Base-by-base conservation (phyloP, 345 rosid species). In the Jatropha curcas region DNA sequence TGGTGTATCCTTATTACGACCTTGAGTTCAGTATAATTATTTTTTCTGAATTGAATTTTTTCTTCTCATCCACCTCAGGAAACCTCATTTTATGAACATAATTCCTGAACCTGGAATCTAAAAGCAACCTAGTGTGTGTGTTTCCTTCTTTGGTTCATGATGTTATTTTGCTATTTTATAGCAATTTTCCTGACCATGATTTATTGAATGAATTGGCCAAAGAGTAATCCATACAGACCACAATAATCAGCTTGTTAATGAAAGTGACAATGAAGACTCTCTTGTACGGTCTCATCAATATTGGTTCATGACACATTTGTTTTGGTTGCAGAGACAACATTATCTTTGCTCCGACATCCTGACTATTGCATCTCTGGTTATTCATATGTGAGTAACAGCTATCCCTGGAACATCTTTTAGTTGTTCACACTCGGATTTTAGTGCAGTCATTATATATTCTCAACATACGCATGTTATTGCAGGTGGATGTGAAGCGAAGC, bases 361-460 rank as follows among this genome's bases (percentile, higher is more conserved):
- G 98, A 92, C 76, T 95, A 88, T 76, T 92, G 97, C 92, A 91
- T 92, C 82, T 95, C 99, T 20, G 94, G 86, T 75, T 91, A 92
- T 87, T 86, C 99, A 68, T 88, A 83, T 65, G 99, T 93, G 86
- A 87, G 99, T 81, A 60, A 27, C 37, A 22, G 17, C 65, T 57
- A 48, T 45, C 46, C 16, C 48, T 16, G 30, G 28, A 43, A 34
- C 2, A 7, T 60, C 50, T 41, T 9, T 22, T 25, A 6, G 19
- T n/a, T 57, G 30, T n/a, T 10, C 34, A 28, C 10, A 5, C 2
- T 31, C n/a, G 5, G 71, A 62, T 62, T 43, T 27, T 14, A 24
- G n/a, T n/a, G 31, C 16, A 17, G 13, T 43, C 3, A 28, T 35
- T 59, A 5, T 48, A 11, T 60, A 17, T 20, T 66, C 31, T 16